phyloP scores from a whole-genome alignment of 176 grass and related monocot genomes.

The Hyparrhenia diplandra region DNA sequence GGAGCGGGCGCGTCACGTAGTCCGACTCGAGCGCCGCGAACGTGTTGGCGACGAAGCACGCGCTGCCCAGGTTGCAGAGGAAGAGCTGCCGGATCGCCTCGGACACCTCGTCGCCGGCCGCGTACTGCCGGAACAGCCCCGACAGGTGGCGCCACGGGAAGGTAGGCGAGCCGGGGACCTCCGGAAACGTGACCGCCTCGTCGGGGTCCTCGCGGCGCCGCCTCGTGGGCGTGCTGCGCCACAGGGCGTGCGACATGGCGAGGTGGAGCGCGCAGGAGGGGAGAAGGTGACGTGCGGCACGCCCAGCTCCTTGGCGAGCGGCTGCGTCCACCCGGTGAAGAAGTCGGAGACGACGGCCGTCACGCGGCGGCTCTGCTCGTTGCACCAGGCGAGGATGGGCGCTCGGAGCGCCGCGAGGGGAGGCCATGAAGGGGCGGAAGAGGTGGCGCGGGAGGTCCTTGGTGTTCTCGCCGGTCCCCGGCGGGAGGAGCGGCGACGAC shows the following conservation, averaged over 20 bases:
- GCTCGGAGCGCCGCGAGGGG: slow-evolving; percentile 21
- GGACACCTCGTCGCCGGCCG: slow-evolving; percentile 40
- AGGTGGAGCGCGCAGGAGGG: slow-evolving; percentile 18
- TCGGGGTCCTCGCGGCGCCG: neutral
- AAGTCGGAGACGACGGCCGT: slow-evolving; percentile 58
- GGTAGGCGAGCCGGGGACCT: slow-evolving; percentile 18
- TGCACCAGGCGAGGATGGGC: slow-evolving; percentile 37
- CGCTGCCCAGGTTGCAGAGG: slow-evolving; percentile 50
- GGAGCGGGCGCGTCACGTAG: slow-evolving; percentile 39
- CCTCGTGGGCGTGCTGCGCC: neutral
- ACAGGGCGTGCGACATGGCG: slow-evolving; percentile 35
- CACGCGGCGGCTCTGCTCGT: neutral
- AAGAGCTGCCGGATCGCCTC: slow-evolving; percentile 47
- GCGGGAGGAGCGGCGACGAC: neutral
- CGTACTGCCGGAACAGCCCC: slow-evolving; percentile 27
- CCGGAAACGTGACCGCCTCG: slow-evolving; percentile 24
- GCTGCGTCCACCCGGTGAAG: slow-evolving; percentile 62
- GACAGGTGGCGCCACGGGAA: slow-evolving; percentile 42
- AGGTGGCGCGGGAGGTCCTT: slow-evolving; percentile 26
- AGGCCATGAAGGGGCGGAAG: slow-evolving; percentile 31
- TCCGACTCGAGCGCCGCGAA: slow-evolving; percentile 38
- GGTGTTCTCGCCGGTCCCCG: slow-evolving; percentile 35
- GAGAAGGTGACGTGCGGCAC: slow-evolving; percentile 59
- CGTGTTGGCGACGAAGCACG: slow-evolving; percentile 45
- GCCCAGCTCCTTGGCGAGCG: slow-evolving; percentile 38